phyloP scores from a whole-genome alignment of 2,329 filamentous ascomycete genomes.

The Verticillium isaacii region DNA sequence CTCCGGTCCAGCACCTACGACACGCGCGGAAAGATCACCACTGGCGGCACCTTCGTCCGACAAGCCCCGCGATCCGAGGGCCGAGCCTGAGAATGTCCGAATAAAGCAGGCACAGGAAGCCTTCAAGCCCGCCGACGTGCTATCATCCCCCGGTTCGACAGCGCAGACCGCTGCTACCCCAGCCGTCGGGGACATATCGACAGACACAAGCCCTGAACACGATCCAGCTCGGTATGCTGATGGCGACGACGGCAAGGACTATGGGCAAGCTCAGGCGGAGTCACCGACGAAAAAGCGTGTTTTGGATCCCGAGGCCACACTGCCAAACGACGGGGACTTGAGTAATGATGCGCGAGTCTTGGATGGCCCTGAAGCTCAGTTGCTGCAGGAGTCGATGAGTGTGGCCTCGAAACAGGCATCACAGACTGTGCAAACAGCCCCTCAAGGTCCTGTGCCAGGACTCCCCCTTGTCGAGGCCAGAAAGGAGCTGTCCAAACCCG shows the following conservation, averaged over 20 bases:
- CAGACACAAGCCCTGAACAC: conserved; percentile 70
- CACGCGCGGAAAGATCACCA: background rate
- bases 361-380: conserved; percentile 36
- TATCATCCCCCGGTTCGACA: conserved; percentile 60
- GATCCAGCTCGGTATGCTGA: conserved; percentile 56
- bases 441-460: background rate
- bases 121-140: background rate
- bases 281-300: conserved; percentile 17
- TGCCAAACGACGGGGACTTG: conserved; percentile 6
- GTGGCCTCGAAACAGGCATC: background rate
- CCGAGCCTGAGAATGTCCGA: background rate
- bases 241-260: conserved; percentile 29
- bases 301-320: conserved; percentile 3
- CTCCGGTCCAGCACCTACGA: background rate
- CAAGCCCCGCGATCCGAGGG: background rate
- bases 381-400: conserved; percentile 35
- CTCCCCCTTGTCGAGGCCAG: background rate
- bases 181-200: conserved; percentile 60
- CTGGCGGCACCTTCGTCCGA: background rate
- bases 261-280: conserved; percentile 27
- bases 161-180: conserved; percentile 71
- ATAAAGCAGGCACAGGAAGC: background rate
- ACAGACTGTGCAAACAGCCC: background rate
- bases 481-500: background rate
- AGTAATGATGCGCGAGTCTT: conserved; percentile 11